Evolutionary conservation across 352 stramenopile species (phyloP).

Genomic region (Thraustochytrium striatum): DNA sequence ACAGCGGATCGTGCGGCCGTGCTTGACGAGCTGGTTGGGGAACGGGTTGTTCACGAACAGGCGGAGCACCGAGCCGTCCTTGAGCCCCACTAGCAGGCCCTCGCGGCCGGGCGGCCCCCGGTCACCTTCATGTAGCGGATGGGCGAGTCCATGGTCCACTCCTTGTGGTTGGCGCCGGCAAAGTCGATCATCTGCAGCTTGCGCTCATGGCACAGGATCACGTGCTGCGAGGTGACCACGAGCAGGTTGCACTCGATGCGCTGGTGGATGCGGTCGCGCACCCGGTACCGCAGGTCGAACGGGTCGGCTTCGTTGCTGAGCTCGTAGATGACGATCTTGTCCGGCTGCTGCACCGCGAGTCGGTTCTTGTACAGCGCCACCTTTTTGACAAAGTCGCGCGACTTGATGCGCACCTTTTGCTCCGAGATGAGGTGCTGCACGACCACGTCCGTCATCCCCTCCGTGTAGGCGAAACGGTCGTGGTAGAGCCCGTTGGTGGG

Average conservation of each 20-base stretch:
- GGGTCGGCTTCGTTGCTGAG: conserved; percentile 68
- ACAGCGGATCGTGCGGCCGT: conserved; percentile 74
- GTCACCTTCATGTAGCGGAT: conserved; percentile 87
- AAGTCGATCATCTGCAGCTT: conserved; percentile 88
- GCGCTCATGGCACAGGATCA: conserved; percentile 83
- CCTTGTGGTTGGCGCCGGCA: conserved; percentile 56
- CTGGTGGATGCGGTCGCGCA: conserved; percentile 78
- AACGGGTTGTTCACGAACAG: conserved; percentile 92
- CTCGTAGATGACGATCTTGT: conserved; percentile 90
- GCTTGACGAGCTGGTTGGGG: conserved; percentile 80
- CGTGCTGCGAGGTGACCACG: conserved; percentile 79
- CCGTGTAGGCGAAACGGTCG: conserved; percentile 85
- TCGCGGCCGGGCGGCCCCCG: conserved; percentile 75
- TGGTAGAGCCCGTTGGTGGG: conserved; percentile 85
- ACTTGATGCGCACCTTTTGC: conserved; percentile 89
- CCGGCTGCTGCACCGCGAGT: conserved; percentile 84
- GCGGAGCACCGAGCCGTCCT: conserved; percentile 80
- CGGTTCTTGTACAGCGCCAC: conserved; percentile 84
- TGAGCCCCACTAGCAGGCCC: conserved; percentile 82
- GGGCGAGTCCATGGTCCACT: conserved; percentile 71
- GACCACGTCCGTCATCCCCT: conserved; percentile 90
- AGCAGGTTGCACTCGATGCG: conserved; percentile 75
- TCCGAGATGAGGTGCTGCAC: conserved; percentile 90
- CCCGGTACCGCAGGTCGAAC: conserved; percentile 86
- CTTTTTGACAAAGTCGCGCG: conserved; percentile 87